These are phyloP conservation scores for Calycina herbarum DNA, from an alignment of 2,329 filamentous ascomycete genomes.

Conservation along the genomic window DNA sequence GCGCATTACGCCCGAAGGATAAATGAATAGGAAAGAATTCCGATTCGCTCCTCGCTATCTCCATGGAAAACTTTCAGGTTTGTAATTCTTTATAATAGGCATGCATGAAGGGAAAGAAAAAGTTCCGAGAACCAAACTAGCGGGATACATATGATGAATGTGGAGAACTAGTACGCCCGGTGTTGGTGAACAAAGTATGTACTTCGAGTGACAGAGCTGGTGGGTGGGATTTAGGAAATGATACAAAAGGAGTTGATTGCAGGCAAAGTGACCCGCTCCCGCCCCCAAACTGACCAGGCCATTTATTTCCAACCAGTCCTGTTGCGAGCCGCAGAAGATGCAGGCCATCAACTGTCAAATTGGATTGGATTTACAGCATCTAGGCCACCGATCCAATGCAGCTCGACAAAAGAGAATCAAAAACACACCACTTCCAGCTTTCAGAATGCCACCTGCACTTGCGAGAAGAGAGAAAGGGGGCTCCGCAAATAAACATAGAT, in stretches of 20 bases:
- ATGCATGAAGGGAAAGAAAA: neutral
- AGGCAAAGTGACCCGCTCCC: neutral
- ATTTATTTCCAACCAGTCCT: neutral
- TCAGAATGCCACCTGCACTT: neutral
- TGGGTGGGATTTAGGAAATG: neutral
- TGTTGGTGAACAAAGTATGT: too few relatives aligned
- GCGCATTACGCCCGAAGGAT: neutral
- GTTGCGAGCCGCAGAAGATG: neutral
- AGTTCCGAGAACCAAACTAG: neutral
- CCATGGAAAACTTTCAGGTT: neutral
- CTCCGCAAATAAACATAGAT: neutral
- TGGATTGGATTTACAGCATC: neutral
- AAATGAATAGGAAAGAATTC: neutral
- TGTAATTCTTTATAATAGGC: neutral
- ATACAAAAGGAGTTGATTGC: neutral
- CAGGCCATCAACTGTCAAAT: neutral
- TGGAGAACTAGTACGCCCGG: neutral
- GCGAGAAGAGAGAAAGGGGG: neutral
- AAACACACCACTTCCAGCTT: neutral
- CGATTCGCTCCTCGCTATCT: neutral
- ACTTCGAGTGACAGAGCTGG: neutral
- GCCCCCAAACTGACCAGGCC: neutral
- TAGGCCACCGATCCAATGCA: neutral
- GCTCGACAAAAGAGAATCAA: neutral
- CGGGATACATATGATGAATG: neutral